Conservation (phyloP, 2,329 filamentous ascomycete species). For the Fusarium secorum region DNA sequence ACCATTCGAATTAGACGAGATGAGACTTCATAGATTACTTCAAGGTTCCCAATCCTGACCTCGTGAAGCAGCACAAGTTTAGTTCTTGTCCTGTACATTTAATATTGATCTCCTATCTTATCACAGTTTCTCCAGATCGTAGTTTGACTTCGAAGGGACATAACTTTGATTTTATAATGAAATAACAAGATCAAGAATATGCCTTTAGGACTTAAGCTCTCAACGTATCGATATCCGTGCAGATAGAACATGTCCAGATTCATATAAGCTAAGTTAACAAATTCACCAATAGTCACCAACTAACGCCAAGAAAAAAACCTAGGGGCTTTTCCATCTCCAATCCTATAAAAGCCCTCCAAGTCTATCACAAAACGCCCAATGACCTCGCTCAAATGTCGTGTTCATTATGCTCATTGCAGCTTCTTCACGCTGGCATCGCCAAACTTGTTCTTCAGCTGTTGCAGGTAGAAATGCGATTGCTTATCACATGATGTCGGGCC, state of each 20-base stretch:
- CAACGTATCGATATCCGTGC: background rate
- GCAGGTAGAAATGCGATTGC: slow-evolving; percentile 66
- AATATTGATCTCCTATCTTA: background rate
- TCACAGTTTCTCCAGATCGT: background rate
- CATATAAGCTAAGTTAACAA: slow-evolving; percentile 2
- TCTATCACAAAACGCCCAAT: slow-evolving; percentile 33
- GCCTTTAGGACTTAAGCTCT: background rate
- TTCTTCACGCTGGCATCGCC: slow-evolving; percentile 2
- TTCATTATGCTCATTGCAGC: slow-evolving; percentile 16
- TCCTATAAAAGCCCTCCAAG: background rate
- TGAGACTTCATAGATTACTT: background rate
- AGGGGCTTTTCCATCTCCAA: slow-evolving; percentile 14
- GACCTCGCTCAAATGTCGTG: slow-evolving; percentile 20
- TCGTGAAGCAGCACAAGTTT: background rate
- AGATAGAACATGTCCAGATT: slow-evolving; percentile 2
- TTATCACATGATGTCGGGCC: slow-evolving; percentile 71
- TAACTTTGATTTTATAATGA: background rate
- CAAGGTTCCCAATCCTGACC: background rate
- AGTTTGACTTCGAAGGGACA: background rate
- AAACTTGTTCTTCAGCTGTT: slow-evolving; percentile 57
- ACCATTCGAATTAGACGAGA: background rate
- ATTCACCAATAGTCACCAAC: slow-evolving; percentile 14
- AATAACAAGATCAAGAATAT: background rate
- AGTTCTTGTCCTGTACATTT: background rate
- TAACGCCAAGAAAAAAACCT: slow-evolving; percentile 23